phyloP scores from a whole-genome alignment of 768 basidiomycete species.

The Kwoniella bestiolae region DNA sequence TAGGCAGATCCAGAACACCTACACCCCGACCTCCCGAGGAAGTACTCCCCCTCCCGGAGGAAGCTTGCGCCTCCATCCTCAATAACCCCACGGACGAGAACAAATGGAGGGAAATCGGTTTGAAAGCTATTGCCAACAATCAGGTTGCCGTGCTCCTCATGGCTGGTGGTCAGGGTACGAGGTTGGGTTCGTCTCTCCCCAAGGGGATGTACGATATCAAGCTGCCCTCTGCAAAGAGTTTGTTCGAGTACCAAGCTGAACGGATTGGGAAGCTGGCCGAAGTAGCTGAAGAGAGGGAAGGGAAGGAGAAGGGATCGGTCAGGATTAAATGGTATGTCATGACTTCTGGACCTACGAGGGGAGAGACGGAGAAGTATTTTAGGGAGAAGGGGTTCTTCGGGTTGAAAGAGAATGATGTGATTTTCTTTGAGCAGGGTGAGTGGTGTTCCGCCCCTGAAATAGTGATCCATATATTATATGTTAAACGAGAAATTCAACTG shows the following conservation, averaged over 20 bases:
- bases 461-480: too few species aligned
- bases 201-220: constrained; percentile 99
- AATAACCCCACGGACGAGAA: constrained; percentile 61
- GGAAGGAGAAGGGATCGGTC: constrained; percentile 63
- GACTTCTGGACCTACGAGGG: constrained; percentile 95
- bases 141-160: constrained; percentile 94
- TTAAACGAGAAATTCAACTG: too few species aligned
- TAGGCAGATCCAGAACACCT: constrained; percentile 43
- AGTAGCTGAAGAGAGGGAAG: constrained; percentile 65
- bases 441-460: too few species aligned
- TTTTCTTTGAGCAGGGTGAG: constrained; percentile 96
- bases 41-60: constrained; percentile 81
- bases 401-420: constrained; percentile 73
- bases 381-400: constrained; percentile 77
- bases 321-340: constrained; percentile 97
- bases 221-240: constrained; percentile 85
- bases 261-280: constrained; percentile 82
- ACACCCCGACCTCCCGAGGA: constrained; percentile 57
- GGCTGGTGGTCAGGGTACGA: constrained; percentile 97
- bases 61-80: constrained; percentile 66
- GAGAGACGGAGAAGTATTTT: constrained; percentile 85
- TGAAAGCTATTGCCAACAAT: constrained; percentile 77
- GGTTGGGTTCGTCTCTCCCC: constrained; percentile 86
- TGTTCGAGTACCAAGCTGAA: constrained; percentile 98
- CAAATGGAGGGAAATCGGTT: constrained; percentile 77